Evolutionary conservation across 2,329 filamentous ascomycete genomes (phyloP).

Genomic region (Pestalotiopsis sp.): DNA sequence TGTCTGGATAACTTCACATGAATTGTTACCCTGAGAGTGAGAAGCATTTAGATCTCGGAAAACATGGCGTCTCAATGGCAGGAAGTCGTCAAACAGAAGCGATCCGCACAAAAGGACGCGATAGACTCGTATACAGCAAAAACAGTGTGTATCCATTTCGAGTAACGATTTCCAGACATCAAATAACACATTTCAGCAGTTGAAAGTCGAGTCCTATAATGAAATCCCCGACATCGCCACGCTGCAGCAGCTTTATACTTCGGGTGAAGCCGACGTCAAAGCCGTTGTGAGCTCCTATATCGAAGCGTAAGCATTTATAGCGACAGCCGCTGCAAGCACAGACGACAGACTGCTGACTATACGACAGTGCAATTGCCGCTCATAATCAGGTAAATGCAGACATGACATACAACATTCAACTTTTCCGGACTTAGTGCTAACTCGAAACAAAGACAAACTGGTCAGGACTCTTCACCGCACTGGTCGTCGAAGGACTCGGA

Average conservation of each 20-base stretch:
- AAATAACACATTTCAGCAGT: not conserved
- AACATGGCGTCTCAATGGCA: conserved; percentile 1
- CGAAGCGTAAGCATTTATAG: not conserved
- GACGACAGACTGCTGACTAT: not conserved
- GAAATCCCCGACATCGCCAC: not conserved
- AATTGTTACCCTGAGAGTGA: not conserved
- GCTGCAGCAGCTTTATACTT: not conserved
- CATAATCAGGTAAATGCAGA: not conserved
- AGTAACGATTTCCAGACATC: not conserved
- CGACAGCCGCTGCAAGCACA: no score
- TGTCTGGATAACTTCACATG: not conserved
- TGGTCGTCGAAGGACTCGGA: not conserved
- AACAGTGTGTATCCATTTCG: not conserved
- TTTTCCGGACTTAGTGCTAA: not conserved
- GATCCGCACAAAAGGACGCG: not conserved
- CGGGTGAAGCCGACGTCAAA: not conserved
- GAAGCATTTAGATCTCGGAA: not conserved
- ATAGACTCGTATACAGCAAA: not conserved
- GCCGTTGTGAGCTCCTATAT: conserved; percentile 5
- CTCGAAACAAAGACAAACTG: conserved; percentile 1
- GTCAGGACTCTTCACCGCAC: not conserved
- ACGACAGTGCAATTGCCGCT: not conserved
- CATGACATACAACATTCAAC: not conserved
- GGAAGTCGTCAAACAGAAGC: conserved; percentile 9
- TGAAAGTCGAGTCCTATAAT: not conserved